Evolutionary conservation across 257 asterid genomes (phyloP).

Genomic region (Salvia hispanica): DNA sequence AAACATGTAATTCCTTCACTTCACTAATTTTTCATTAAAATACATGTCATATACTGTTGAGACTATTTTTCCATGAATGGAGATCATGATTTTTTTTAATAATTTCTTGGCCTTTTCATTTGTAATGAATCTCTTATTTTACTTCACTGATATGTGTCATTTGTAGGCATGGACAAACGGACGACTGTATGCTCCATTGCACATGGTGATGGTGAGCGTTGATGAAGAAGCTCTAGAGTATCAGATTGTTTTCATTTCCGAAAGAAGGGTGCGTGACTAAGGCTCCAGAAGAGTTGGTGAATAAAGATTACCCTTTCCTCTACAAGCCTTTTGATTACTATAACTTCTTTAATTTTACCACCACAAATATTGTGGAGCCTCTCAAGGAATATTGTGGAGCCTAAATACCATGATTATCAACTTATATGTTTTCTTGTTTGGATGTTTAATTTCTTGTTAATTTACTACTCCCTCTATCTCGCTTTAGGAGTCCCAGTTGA

Average conservation of each 20-base stretch:
- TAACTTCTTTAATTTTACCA: slow-evolving; percentile 33
- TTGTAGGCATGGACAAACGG: slow-evolving; percentile 30
- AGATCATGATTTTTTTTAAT: too few species aligned
- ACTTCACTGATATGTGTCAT: slow-evolving; percentile 44
- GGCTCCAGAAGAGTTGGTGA: slow-evolving; percentile 51
- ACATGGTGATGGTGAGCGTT: slow-evolving; percentile 51
- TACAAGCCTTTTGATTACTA: slow-evolving; percentile 53
- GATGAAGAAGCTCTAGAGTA: slow-evolving; percentile 42
- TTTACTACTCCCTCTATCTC: too few species aligned
- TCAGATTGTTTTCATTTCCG: slow-evolving; percentile 35
- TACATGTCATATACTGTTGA: too few species aligned
- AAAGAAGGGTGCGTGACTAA: slow-evolving; percentile 38
- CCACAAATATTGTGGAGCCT: slow-evolving; percentile 38
- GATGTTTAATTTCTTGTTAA: too few species aligned
- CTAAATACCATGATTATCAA: background rate
- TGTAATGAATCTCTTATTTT: too few species aligned
- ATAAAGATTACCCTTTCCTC: slow-evolving; percentile 50
- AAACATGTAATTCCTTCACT: too few species aligned
- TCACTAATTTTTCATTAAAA: too few species aligned
- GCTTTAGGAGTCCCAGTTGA: too few species aligned
- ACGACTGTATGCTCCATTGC: slow-evolving; percentile 40
- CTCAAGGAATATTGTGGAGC: slow-evolving; percentile 50
- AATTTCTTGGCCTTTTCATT: too few species aligned
- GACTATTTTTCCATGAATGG: too few species aligned
- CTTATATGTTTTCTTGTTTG: too few species aligned